Evolutionary conservation across 169 alveolate genomes (phyloP), one percentile per base, ranked within the genome.

Genomic region (Plasmodium vinckei): DNA sequence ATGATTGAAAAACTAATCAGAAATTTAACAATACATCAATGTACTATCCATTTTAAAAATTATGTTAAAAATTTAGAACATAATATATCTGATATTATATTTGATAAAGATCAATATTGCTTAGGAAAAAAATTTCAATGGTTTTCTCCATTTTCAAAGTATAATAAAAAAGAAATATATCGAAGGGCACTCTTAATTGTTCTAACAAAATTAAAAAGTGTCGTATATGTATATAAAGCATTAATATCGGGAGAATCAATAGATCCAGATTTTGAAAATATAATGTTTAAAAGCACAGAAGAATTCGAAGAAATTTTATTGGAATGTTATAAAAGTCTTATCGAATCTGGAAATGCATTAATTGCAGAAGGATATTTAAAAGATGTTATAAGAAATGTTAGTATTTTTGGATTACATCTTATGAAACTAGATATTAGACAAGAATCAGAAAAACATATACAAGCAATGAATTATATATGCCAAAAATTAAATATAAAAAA

Each of bases 401-500:
- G 90, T n/a, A 93, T 95, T 6, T 94, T 94, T 92, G 97, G 97
- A 1, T 87, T 94, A 0, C 92, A 92, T 51, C 72, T 94, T 54
- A 79, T 94, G 93, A 92, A 91, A 47, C 69, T 95, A 79, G 97
- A 95, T 56, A 89, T 94, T 68, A 79, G 97, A 13, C 97, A 95
- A 87, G 97, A 95, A 39, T 89, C 95, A 5, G 89, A 88, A 59
- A 93, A 94, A 27, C 97, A 95, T 82, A 92, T 71, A 6, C 42
- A 65, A 12, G 95, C 96, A 21, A 91, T 91, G 93, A 88, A 94
- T 73, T 91, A 86, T 56, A 69, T 94, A 25, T 89, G 87, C 73
- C 71, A 72, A 54, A 92, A 90, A 51, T 75, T 93, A 49, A 93
- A 73, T 27, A 86, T 92, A 47, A 92, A 92, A 15, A 77, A 61